Evolutionary conservation across 2,329 filamentous ascomycete genomes (phyloP).

Genomic region (Magnaporthiopsis rhizophila): DNA sequence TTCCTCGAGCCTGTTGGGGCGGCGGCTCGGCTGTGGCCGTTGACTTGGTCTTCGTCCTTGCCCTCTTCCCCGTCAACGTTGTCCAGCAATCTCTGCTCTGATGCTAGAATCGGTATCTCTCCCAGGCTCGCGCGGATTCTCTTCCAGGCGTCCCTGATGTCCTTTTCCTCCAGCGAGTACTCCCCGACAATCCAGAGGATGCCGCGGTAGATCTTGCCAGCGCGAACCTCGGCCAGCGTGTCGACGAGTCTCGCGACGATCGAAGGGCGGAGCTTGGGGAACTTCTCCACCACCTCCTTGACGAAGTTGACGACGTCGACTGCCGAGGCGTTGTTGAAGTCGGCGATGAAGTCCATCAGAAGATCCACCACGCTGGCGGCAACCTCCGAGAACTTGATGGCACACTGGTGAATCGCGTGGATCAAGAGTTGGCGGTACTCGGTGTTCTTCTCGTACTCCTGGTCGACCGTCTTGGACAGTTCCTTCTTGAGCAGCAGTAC

Average conservation of each 20-base stretch:
- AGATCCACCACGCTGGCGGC: constrained; percentile 93
- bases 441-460: constrained; percentile 97
- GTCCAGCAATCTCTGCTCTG: constrained; percentile 85
- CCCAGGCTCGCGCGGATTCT: constrained; percentile 87
- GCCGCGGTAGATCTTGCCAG: constrained; percentile 94
- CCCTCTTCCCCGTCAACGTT: constrained; percentile 68
- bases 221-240: constrained; percentile 85
- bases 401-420: constrained; percentile 94
- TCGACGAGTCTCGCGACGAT: constrained; percentile 86
- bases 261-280: constrained; percentile 77
- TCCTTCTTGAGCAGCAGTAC: constrained; percentile 96
- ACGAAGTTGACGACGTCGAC: constrained; percentile 98
- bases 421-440: constrained; percentile 94
- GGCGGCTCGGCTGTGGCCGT: constrained; percentile 68
- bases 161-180: constrained; percentile 87
- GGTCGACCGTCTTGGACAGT: constrained; percentile 91
- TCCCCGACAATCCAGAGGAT: constrained; percentile 98
- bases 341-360: constrained; percentile 97
- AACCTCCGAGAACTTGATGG: constrained; percentile 98
- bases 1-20: constrained; percentile 80
- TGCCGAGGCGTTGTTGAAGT: constrained; percentile 94
- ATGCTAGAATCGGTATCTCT: constrained; percentile 93
- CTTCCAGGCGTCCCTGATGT: constrained; percentile 96
- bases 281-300: constrained; percentile 98
- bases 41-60: constrained; percentile 57